Evolutionary conservation across 2,329 filamentous ascomycete species (phyloP), one percentile per base, ranked within the genome.

Genomic region (Alternaria atra): DNA sequence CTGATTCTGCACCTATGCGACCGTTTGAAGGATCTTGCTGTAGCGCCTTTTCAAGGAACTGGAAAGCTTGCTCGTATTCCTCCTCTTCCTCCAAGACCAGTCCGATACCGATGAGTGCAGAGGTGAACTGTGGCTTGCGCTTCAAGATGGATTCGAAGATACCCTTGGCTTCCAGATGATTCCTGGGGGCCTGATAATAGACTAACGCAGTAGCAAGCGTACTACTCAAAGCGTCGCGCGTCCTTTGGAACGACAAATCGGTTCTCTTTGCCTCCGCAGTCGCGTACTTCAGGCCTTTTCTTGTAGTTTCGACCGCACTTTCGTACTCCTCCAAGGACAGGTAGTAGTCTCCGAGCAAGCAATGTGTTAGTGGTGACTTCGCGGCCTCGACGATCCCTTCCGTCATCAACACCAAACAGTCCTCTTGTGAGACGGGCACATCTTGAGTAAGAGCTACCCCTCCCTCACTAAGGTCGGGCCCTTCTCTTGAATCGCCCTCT

Each of bases 31-130:
- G 82, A 72, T 97, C 92, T 25, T 91, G 87, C 65, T 89, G 77
- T 27, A 96, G 77, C 1, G 95, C 95, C 64, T 92, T 87, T 39
- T 85, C 86, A 12, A 99, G 81, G 72, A 97, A 97, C 29, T 90
- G 86, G 39, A 94, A 88, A 0, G 96, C 95, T 71, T 92, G 86
- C 47, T 87, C 84, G 71, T 92, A 97, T 64, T 98, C 91, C 71
- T 97, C 91, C 66, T 97, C 93, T 70, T 98, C 95, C 77, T 97
- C 93, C 47, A 94, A 90, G 40, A 99, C 94, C 25, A 98, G 80
- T 1, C 95, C 96, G 34, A 97, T 88, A 0, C 95, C 95, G 46
- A 98, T 91, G 63, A 99, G 83, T 2, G 94, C 94, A 30, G 89
- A 82, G 0, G 93, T 96, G 0, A 91, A 94, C 3, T 87, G 87